Percentiles rank a stretch among this genome's conserved stretches.
These are phyloP conservation scores for Angophora floribunda DNA, from an alignment of 345 rosid species.

Conservation along the genomic window DNA sequence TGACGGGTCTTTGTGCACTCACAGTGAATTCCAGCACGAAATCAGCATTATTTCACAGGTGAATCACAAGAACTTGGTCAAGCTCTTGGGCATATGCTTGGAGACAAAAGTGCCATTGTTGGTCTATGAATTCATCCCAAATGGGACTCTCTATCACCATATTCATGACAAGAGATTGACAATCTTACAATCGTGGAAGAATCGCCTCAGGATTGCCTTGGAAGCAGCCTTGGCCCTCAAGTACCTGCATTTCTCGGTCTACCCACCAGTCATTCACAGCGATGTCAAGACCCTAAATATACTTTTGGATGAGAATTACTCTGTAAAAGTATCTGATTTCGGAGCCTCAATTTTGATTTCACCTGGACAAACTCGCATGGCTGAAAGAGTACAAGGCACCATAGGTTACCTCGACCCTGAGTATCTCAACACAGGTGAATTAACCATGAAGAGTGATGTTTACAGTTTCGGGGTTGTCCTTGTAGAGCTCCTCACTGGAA, in stretches of 20 bases:
- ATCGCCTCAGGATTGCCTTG: background rate
- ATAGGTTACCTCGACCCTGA: background rate
- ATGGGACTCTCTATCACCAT: background rate
- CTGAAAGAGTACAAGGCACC: background rate
- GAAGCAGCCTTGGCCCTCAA: background rate
- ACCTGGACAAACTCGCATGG: accelerated
- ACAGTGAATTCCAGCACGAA: background rate
- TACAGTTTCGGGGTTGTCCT: background rate
- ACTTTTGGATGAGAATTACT: background rate
- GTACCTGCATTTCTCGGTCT: background rate
- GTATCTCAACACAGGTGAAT: background rate
- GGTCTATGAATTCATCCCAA: background rate
- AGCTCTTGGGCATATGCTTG: background rate
- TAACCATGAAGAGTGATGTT: background rate
- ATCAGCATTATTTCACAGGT: background rate
- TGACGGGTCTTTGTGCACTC: accelerated
- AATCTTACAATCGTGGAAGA: background rate
- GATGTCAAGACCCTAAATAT: background rate
- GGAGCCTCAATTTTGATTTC: background rate
- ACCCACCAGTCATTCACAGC: background rate
- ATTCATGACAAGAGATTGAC: background rate
- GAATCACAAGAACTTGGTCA: background rate
- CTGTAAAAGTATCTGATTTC: background rate
- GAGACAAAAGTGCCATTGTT: background rate
- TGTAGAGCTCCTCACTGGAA: background rate